Conservation (phyloP, 139 green algal species). For the Coccomyxa sp. region DNA sequence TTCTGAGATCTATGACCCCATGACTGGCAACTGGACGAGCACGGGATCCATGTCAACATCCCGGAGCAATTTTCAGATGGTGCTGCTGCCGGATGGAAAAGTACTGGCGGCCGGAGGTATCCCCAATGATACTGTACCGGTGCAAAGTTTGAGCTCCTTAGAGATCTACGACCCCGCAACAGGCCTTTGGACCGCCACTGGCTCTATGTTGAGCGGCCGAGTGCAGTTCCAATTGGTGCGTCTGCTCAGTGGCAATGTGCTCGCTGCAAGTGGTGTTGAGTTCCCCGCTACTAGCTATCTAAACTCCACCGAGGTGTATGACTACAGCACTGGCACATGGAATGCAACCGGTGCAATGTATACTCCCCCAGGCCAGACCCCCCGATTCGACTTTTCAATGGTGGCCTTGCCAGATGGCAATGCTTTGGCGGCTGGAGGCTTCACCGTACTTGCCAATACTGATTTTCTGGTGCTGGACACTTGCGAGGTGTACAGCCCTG, state of each 20-base stretch:
- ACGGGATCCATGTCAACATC: neutral
- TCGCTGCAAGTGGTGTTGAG: no score
- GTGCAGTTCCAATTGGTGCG: no score
- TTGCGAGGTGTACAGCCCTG: neutral
- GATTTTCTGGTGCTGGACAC: neutral
- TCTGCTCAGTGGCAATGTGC: no score
- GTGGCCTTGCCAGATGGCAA: neutral
- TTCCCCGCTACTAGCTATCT: neutral
- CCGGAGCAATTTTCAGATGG: neutral
- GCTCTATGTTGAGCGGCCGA: neutral
- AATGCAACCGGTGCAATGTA: neutral
- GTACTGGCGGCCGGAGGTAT: neutral
- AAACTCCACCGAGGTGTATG: neutral
- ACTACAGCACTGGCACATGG: neutral
- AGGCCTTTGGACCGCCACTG: neutral
- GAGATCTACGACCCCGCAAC: neutral
- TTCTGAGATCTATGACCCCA: neutral
- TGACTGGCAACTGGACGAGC: neutral
- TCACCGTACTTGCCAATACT: no score
- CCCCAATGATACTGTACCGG: neutral
- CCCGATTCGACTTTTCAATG: neutral
- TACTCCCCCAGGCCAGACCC: neutral
- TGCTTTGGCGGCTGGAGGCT: neutral
- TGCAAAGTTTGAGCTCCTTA: neutral
- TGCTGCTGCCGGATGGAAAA: neutral